Conservation (phyloP, 2,329 filamentous ascomycete species). For the Aspergillus alliaceus region DNA sequence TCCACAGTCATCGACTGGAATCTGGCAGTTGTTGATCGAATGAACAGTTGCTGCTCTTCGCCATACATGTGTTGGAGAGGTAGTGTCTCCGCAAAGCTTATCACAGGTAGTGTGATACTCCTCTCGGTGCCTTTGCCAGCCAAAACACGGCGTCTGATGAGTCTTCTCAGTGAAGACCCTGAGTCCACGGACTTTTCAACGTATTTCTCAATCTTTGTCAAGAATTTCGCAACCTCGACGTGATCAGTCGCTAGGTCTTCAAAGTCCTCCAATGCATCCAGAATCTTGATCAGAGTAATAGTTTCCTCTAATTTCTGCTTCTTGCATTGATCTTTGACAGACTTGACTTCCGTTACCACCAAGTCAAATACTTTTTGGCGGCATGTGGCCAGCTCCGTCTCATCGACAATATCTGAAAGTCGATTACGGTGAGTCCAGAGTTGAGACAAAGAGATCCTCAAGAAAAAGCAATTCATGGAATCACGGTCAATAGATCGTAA, state of each 20-base stretch:
- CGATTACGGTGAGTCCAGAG: conserved; percentile 34
- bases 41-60: conserved; percentile 39
- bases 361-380: conserved; percentile 36
- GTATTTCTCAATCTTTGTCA: conserved; percentile 37
- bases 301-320: conserved; percentile 35
- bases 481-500: conserved; percentile 31
- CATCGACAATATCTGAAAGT: conserved; percentile 29
- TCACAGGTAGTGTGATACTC: conserved; percentile 27
- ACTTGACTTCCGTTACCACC: conserved; percentile 36
- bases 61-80: conserved; percentile 37
- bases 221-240: conserved; percentile 34
- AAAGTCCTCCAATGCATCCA: conserved; percentile 42
- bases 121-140: conserved; percentile 29
- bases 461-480: conserved; percentile 38
- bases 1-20: conserved; percentile 35
- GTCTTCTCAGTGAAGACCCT: conserved; percentile 25
- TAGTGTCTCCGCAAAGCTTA: conserved; percentile 37
- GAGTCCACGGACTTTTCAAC: conserved; percentile 35
- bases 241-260: conserved; percentile 37
- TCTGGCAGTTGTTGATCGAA: conserved; percentile 34
- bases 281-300: conserved; percentile 36
- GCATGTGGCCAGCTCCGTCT: conserved; percentile 30
- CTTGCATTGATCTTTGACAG: conserved; percentile 34
- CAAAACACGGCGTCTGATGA: conserved; percentile 37
- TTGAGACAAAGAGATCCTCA: conserved; percentile 35